Base-by-base conservation (phyloP, 169 alveolate genomes). In the Eimeria praecox region DNA sequence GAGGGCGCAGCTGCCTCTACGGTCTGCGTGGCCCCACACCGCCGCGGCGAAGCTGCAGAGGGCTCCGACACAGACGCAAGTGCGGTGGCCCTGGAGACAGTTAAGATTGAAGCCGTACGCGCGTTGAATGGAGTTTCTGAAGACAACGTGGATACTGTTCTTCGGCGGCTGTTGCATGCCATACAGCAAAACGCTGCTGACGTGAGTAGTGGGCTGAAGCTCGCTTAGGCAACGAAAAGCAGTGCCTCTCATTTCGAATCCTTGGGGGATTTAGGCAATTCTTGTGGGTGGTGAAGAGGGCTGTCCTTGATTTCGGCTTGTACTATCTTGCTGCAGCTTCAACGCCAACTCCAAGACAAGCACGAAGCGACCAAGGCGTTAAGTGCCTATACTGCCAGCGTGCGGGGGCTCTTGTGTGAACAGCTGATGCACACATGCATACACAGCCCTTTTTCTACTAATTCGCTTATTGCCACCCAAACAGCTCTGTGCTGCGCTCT, bases 401-500 rank as follows among this genome's bases (percentile, higher is more conserved):
- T 88, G 86, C 83, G 92, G 30, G 73, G 69, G 54, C 24, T 85
- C 92, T 35, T 85, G 56, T 85, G 92, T 56, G 92, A 85, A 33
- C 92, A 56, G 92, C 75, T 85, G 40, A 62, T 64, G 85, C 87
- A 93, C 88, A 59, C 87, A 44, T 42, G 78, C 56, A 62, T 93
- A 27, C 77, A 66, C 52, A 64, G 88, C 75, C 73, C 49, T 16
- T 80, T 62, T 33, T 93, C 96, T 30, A 66, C 86, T n/a, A 75
- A 66, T 52, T 62, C 96, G 10, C 75, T 93, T 22, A 82, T 93
- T 71, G 96, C 96, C 54, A 93, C 93, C 66, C 92, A 82, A 33
- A 80, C 93, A 16, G 96, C 96, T 10, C 64, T 93, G 35, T 93
- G 93, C 96, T 93, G 96, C 66, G 92, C 92, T 52, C 88, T 93